Base-by-base conservation (phyloP, 2,329 filamentous ascomycete species). In the Ceratocystis albifundus region DNA sequence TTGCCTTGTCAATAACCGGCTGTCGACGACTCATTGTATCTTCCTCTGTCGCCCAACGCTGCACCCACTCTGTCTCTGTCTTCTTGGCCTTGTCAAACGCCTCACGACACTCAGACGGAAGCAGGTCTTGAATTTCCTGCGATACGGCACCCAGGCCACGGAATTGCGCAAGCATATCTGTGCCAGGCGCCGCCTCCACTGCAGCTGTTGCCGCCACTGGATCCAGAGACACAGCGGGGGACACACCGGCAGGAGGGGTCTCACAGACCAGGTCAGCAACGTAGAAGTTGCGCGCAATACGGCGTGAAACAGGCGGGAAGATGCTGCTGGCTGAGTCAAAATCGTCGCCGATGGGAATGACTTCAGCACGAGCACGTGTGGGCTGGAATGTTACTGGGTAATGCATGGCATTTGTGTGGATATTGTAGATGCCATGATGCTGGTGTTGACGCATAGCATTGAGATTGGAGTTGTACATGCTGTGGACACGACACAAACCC, bases 321-420 rank as follows among this genome's bases (percentile, higher is more conserved):
- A 73, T 70, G 32, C 72, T 71, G 25, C 75, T 73, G 8, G 65
- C 28, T 20, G 71, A 70, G 2, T 73, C 70, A 44, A 70, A 71
- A 2, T 72, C 70, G 50, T 75, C 73, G 7, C 75, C 72, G 20
- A 77, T 73, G 1, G 80, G 77, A 32, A 64, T 36, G 48, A 65
- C 48, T 76, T 94, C 89, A 79, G 92, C 91, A 68, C 87, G 86
- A 8, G 86, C 90, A 71, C 90, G 89, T 1, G 90, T 94, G 2
- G 94, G 90, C 75, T 99, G 94, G 83, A 91, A 96, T 72, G 82
- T 88, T 69, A 84, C 84, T 0, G 94, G 93, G 73, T 88, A 95
- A 73, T 94, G 90, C 82, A 96, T 88, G 68, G 83, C 77, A 74
- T 99, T 99, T 65, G 94, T 97, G 77, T 97, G 92, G 30, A 93